Percentiles rank a stretch among this genome's conserved stretches.
Evolutionary conservation across 345 rosid species (phyloP).

Genomic region (Firmiana major): DNA sequence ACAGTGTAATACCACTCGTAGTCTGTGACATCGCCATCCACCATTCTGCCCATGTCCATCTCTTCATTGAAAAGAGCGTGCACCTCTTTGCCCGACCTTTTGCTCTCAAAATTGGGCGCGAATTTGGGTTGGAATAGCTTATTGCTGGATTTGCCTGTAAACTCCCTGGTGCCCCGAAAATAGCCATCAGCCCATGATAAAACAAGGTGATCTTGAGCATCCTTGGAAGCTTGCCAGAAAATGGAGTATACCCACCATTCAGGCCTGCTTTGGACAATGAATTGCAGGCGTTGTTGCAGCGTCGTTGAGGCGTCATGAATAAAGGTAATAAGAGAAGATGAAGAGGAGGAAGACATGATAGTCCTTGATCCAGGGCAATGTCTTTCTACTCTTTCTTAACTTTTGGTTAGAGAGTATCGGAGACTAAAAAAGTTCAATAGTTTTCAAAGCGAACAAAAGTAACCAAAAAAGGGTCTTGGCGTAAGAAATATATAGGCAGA

Average conservation of each 20-base stretch:
- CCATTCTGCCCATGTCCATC: conserved; percentile 27
- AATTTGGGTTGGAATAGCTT: conserved; percentile 6
- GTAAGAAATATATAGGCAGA: neutral
- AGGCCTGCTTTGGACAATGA: conserved; percentile 38
- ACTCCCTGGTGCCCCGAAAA: conserved; percentile 31
- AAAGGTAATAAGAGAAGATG: conserved; percentile 22
- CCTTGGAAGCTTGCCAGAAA: conserved; percentile 50
- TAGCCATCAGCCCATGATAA: conserved; percentile 47
- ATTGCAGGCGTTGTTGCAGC: conserved; percentile 47
- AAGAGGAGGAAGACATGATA: conserved; percentile 27
- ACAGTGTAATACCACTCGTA: conserved; percentile 42
- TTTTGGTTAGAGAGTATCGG: too few species aligned
- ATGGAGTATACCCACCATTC: conserved; percentile 62
- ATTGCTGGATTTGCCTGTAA: neutral
- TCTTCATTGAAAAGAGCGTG: conserved; percentile 24
- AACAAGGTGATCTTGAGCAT: conserved; percentile 25
- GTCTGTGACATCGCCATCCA: conserved; percentile 25
- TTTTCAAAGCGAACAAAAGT: neutral
- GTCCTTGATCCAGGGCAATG: neutral
- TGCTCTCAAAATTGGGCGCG: conserved; percentile 21
- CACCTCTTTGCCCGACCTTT: conserved; percentile 13
- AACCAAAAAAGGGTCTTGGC: neutral
- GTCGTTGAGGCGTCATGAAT: conserved; percentile 25
- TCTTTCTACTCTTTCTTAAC: neutral
- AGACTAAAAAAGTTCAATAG: too few species aligned